phyloP scores from a whole-genome alignment of 305 asterid species.

The Ilex paraguariensis region DNA sequence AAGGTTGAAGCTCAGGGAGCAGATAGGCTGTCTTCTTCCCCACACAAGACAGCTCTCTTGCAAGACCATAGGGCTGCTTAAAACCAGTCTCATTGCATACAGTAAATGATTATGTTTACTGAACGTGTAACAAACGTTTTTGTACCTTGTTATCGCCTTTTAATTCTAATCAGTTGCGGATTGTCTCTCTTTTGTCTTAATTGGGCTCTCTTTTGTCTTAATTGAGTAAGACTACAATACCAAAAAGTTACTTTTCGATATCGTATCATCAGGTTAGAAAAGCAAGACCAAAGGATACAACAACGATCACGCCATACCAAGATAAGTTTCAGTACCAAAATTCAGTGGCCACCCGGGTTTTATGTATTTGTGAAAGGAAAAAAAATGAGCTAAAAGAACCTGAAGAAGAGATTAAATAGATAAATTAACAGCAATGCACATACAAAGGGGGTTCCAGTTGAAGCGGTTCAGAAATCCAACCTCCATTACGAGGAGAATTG shows the following conservation, averaged over 20 bases:
- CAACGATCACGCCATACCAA: no score
- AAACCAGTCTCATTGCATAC: not conserved
- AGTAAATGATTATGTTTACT: no score
- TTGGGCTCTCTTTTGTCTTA: no score
- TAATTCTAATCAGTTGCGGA: not conserved
- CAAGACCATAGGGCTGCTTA: not conserved
- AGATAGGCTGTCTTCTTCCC: not conserved
- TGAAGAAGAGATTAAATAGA: no score
- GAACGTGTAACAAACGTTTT: no score
- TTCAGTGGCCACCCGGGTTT: not conserved
- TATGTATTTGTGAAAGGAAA: not conserved
- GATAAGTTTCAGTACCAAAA: not conserved
- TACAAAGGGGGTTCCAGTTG: slow-evolving; percentile 9
- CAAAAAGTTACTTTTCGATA: no score
- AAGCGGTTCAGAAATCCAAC: slow-evolving; percentile 27
- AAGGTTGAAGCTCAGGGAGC: not conserved
- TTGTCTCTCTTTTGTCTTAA: not conserved
- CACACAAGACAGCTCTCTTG: not conserved
- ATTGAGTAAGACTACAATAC: not conserved
- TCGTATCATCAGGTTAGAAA: not conserved
- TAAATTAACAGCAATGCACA: slow-evolving; percentile 13
- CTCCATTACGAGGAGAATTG: not conserved
- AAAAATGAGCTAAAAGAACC: no score
- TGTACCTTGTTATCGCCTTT: no score
- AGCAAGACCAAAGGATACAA: not conserved